Base-by-base conservation (phyloP, 108 stramenopile species). In the Skeletonema potamos region DNA sequence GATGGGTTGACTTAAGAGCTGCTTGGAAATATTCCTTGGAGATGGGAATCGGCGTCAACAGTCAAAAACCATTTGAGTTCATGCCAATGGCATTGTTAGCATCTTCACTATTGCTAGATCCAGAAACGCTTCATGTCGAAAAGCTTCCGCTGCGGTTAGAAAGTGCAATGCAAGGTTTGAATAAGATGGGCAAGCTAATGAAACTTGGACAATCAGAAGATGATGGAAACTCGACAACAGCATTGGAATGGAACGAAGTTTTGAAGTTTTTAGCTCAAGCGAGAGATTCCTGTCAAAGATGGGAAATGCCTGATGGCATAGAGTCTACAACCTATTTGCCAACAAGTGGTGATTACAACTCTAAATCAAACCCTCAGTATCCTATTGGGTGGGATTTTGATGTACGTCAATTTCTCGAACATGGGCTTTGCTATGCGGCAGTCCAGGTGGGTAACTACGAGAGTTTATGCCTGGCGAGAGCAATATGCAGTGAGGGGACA, bases 401-500 rank as follows among this genome's bases (percentile, higher is more conserved):
- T 61, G 80, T 76, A 17, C 58, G 91, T 28, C 87, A 89, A 48
- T 78, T 94, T 34, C 30, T 94, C 15, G 93, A 94, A 24, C 79
- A 89, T 63, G 82, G 86, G 20, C 48, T 92, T 24, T 89, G 87
- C 26, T 83, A 89, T 59, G 89, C 89, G 24, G 91, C 93, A 6
- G 85, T 84, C 41, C 71, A 84, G 56, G 81, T 85, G 24, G 89
- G 86, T 51, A 91, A 94, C 62, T 81, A 80, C 27, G 88, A 92
- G 29, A 82, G 81, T 57, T 66, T 91, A 17, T 88, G 84, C 22
- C 26, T 88, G 3, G 93, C 91, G 4, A 73, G 91, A 64, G 82
- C 89, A 17, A 79, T 89, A 30, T 91, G 91, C 51, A 94, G 93
- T 60, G 79, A 86, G 46, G 90, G 89, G n/a, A 87, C 90, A n/a